These are phyloP conservation scores for Mycena rosella DNA, from an alignment of 768 basidiomycete genomes.

Conservation along the genomic window DNA sequence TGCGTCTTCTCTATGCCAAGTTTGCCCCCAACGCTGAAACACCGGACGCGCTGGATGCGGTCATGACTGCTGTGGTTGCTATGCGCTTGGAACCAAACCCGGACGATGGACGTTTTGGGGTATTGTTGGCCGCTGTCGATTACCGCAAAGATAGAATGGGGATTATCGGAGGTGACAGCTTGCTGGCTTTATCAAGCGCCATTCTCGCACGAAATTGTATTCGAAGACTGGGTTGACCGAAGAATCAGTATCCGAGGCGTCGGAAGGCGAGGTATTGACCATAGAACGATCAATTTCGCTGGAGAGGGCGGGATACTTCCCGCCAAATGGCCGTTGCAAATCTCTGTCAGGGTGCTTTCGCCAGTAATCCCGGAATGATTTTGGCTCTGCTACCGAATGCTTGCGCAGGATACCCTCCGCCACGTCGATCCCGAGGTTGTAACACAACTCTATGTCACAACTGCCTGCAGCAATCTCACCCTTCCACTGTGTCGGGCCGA, in stretches of 20 bases:
- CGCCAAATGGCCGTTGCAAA: conserved; percentile 41
- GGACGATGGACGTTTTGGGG: conserved; percentile 38
- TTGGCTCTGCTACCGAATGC: background rate
- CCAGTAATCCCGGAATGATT: background rate
- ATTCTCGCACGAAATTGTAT: conserved; percentile 9
- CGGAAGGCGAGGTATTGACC: background rate
- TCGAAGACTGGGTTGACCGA: background rate
- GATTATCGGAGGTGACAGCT: conserved; percentile 19
- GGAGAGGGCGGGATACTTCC: conserved; percentile 46
- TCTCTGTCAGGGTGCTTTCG: conserved; percentile 33
- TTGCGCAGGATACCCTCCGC: conserved; percentile 12
- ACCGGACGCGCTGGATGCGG: conserved; percentile 38
- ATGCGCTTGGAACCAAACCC: conserved; percentile 25
- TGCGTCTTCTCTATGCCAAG: conserved; percentile 27
- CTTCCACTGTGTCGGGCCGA: conserved; percentile 40
- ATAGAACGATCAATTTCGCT: conserved; percentile 37
- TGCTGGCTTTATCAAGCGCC: background rate
- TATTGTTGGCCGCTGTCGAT: background rate
- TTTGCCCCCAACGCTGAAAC: conserved; percentile 37
- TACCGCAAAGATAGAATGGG: conserved; percentile 4
- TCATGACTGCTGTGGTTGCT: conserved; percentile 37
- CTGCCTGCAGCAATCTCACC: conserved; percentile 35
- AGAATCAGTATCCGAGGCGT: background rate
- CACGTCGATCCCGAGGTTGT: conserved; percentile 24
- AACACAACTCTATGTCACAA: conserved; percentile 37